Evolutionary conservation across 257 asterid species (phyloP).

Genomic region (Nicotiana tomentosiformis): DNA sequence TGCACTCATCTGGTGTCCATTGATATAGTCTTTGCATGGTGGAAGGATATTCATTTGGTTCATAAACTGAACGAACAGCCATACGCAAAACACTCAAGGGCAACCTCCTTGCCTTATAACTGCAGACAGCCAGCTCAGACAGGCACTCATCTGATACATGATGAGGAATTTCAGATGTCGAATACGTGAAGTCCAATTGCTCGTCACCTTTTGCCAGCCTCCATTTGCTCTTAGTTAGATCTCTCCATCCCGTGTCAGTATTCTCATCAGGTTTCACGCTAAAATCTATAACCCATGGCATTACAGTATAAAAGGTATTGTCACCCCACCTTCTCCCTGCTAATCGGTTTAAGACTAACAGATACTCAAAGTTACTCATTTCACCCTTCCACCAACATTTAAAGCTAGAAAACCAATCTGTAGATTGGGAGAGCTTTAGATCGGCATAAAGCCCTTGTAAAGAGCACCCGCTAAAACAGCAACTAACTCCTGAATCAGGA

Average conservation of each 20-base stretch:
- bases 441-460: conserved; percentile 61
- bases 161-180: conserved; percentile 93
- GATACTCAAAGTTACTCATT: conserved; percentile 86
- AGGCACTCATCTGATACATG: conserved; percentile 97
- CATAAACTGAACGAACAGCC: conserved; percentile 98
- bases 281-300: conserved; percentile 97
- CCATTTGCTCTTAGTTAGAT: conserved; percentile 95
- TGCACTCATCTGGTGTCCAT: conserved; percentile 99
- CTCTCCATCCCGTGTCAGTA: conserved; percentile 78
- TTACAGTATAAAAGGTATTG: conserved; percentile 69
- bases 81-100: conserved; percentile 71
- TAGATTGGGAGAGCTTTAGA: conserved; percentile 42
- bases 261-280: conserved; percentile 69
- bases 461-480: conserved; percentile 50
- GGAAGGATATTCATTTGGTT: conserved; percentile 97
- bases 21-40: conserved; percentile 93
- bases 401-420: conserved; percentile 69
- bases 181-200: conserved; percentile 94
- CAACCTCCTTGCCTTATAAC: conserved; percentile 94
- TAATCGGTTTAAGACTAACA: conserved; percentile 68
- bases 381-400: conserved; percentile 88
- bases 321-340: conserved; percentile 99
- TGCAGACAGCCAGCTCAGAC: conserved; percentile 98
- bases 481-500: conserved; percentile 11
- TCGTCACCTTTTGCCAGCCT: conserved; percentile 97